Percentiles rank a stretch among this genome's conserved stretches.
phyloP scores from a whole-genome alignment of 805 yeast genomes.

The Lipomyces mesembrius region DNA sequence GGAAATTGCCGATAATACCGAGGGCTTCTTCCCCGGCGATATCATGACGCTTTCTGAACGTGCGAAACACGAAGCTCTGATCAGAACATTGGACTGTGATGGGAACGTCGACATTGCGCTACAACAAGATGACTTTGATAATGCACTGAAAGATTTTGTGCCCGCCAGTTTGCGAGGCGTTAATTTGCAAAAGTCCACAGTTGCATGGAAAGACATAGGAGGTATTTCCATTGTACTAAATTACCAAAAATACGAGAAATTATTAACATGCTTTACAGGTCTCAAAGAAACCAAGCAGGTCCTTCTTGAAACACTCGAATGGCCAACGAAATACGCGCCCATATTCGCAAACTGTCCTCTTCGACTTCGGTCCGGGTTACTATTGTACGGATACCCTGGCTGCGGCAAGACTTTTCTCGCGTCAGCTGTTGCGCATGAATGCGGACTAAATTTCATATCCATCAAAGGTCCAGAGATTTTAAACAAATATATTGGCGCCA shows the following conservation, averaged over 20 bases:
- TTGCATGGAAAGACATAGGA: conserved; percentile 87
- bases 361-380: conserved; percentile 83
- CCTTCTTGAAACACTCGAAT: conserved; percentile 84
- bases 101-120: conserved; percentile 11
- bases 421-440: conserved; percentile 89
- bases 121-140: conserved; percentile 52
- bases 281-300: conserved; percentile 73
- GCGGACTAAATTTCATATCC: conserved; percentile 90
- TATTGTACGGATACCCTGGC: conserved; percentile 95
- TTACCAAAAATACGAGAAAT: not conserved
- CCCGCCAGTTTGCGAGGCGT: conserved; percentile 88
- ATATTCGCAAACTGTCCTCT: conserved; percentile 89
- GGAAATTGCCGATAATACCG: conserved; percentile 70
- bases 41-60: conserved; percentile 72
- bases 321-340: conserved; percentile 97
- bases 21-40: conserved; percentile 88
- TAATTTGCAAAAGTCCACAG: conserved; percentile 74
- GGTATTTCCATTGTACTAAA: conserved; percentile 44
- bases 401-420: conserved; percentile 95
- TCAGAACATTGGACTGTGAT: conserved; percentile 33
- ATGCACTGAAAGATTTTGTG: conserved; percentile 67
- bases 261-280: conserved; percentile 44
- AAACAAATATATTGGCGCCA: conserved; percentile 95
- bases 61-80: conserved; percentile 46
- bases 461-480: conserved; percentile 95